Evolutionary conservation across 495 filamentous ascomycete species (phyloP), one percentile per base, ranked within the genome.

Genomic region (Hypoxylon subgilvum): DNA sequence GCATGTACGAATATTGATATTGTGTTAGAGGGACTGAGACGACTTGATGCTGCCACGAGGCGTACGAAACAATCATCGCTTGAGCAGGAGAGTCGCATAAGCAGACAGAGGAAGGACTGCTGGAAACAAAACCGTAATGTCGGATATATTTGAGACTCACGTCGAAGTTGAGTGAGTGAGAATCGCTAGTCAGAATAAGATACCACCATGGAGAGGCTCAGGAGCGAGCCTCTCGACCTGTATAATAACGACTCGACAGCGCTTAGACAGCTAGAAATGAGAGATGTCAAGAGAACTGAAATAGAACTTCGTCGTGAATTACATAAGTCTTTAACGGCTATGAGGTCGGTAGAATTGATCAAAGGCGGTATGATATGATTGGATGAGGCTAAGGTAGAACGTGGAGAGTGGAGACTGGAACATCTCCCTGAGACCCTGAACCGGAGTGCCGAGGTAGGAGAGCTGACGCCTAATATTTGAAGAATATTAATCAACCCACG

Each of bases 361-460:
- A 17, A 61, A 21, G 52, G 45, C 44, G 52, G 52, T 57, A 23
- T 30, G 21, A 21, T 57, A 42, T 57, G 46, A 39, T 28, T 49
- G 47, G 19, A 45, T 57, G 48, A 57, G 46, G 39, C 35, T 46
- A 43, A 39, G 52, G 3, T 57, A 48, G 34, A 4, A 4, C 13
- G 18, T 10, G 32, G 31, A 12, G 25, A 17, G 43, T 42, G 39
- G 32, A 22, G 19, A 27, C 16, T 18, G 27, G 10, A 36, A 35
- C n/a, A n/a, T n/a, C n/a, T n/a, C n/a, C n/a, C n/a, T n/a, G 39
- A n/a, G 25, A 28, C 16, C 34, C 50, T 27, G 55, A 64, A 46
- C 61, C 61, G 61, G 61, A 64, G 61, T 48, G 53, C 61, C 61
- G 61, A 64, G 61, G 61, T 64, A 63, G 18, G 36, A 3, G 9